Evolutionary conservation across 805 yeast genomes (phyloP), one percentile per base, ranked within the genome.

Genomic region (Candida rishiriensis): DNA sequence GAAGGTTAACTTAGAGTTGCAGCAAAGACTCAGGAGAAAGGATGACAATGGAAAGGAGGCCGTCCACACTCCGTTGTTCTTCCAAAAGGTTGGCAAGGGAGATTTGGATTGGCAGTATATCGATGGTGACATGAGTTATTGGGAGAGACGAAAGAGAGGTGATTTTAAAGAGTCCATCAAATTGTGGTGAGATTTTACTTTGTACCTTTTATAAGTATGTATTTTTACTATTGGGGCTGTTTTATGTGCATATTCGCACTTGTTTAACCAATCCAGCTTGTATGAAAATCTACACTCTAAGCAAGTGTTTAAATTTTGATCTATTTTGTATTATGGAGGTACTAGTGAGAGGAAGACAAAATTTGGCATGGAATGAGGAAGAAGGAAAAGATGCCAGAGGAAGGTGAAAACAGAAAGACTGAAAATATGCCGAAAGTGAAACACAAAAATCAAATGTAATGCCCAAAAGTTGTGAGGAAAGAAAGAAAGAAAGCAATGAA

Each of bases 11-110:
- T 68, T 90, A 15, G 99, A 93, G 60, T 87, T 84, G 56, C 70
- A 68, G 28, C 99, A 93, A 67, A 76, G 99, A 56, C 77, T 70
- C 8, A 74, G 95, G 57, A 77, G 99, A 53, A 78, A 75, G 52
- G 72, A 68, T 33, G 56, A 73, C 33, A 80, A 80, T 43, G 79
- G 70, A 18, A 56, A 63, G 0, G 72, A 70, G 2, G 57, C 60
- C 26, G 59, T 53, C 1, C 79, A 82, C 60, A 58, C 57, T 30
- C 95, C 97, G 0, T 60, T 64, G 16, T 89, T 82, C 59, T 90
- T 90, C 69, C 64, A 64, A 35, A 70, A 73, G 47, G 67, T 64
- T 5, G 71, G 68, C 14, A 64, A 50, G 9, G 55, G 56, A 34
- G 62, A 56, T 17, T 51, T 54, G 7, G 78, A 73, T 42, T 87